phyloP scores from a whole-genome alignment of 768 basidiomycete species.

The Tricholoma furcatifolium region DNA sequence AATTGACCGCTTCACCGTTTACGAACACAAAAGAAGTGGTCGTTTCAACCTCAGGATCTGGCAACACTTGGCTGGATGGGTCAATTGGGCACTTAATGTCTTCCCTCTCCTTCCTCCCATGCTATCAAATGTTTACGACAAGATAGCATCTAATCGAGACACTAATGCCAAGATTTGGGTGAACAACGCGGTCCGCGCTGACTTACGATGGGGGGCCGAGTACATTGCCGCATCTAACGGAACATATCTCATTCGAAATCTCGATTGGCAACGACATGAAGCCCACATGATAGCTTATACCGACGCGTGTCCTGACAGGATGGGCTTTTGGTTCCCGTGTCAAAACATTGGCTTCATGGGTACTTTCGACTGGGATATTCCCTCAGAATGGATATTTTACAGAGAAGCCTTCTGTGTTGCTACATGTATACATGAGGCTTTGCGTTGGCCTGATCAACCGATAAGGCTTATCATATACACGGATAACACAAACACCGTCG shows the following conservation, averaged over 20 bases:
- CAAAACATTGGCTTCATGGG: not conserved
- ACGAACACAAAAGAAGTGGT: not conserved
- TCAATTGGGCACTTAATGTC: conserved; percentile 5
- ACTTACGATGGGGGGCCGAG: not conserved
- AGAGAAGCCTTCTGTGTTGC: not conserved
- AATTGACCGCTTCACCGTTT: not conserved
- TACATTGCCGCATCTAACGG: not conserved
- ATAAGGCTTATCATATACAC: conserved; percentile 5
- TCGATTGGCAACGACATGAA: not conserved
- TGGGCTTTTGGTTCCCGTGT: conserved; percentile 2
- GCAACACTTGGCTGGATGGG: not conserved
- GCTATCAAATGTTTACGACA: not conserved
- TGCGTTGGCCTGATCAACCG: not conserved
- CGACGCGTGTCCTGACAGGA: not conserved
- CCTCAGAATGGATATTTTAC: not conserved
- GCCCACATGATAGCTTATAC: not conserved
- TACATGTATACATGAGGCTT: conserved; percentile 1
- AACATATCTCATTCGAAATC: not conserved
- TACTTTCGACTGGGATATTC: not conserved
- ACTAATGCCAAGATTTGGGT: not conserved
- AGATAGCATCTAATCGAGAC: not conserved
- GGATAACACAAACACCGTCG: not conserved
- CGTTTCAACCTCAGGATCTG: not conserved
- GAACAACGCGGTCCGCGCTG: not conserved
- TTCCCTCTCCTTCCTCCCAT: conserved; percentile 5